Conservation (phyloP, 768 basidiomycete species). For the Mycena indigotica region DNA sequence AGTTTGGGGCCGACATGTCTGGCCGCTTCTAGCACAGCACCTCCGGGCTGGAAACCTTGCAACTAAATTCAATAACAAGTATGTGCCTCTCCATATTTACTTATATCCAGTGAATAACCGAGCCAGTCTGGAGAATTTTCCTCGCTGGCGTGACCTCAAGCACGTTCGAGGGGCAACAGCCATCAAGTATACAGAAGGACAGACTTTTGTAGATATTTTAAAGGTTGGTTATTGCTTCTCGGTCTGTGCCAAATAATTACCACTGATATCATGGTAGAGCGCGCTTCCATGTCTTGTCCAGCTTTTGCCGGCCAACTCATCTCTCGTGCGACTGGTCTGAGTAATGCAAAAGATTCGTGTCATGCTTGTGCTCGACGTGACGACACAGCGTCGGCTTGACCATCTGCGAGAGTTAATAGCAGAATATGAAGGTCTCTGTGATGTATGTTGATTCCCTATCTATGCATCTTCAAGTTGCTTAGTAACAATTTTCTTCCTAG, state of each 20-base stretch:
- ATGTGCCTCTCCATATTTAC: neutral
- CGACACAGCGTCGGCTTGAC: slow-evolving; percentile 27
- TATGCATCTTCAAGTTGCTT: too few relatives aligned
- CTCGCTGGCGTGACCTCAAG: slow-evolving; percentile 8
- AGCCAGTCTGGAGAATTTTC: slow-evolving; percentile 4
- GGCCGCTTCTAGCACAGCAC: neutral
- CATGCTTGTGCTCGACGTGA: slow-evolving; percentile 29
- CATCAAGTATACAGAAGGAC: slow-evolving; percentile 8
- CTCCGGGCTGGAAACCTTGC: neutral
- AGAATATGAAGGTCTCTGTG: slow-evolving; percentile 21
- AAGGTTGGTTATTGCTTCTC: too few relatives aligned
- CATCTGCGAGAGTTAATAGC: slow-evolving; percentile 16
- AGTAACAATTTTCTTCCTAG: too few relatives aligned
- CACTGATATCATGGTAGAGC: slow-evolving; percentile 21
- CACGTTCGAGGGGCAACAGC: slow-evolving; percentile 7
- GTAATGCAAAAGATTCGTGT: slow-evolving; percentile 25
- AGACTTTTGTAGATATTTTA: slow-evolving; percentile 13
- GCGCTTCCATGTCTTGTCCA: slow-evolving; percentile 32
- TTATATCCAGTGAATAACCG: neutral
- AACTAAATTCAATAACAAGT: slow-evolving; percentile 4
- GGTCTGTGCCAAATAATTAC: too few relatives aligned
- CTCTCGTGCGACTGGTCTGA: slow-evolving; percentile 30
- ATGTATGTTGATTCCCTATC: neutral
- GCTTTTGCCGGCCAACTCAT: slow-evolving; percentile 28
- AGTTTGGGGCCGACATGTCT: slow-evolving; percentile 8